These are phyloP conservation scores for Calvatia gigantea DNA, from an alignment of 768 basidiomycete species.

Conservation along the genomic window DNA sequence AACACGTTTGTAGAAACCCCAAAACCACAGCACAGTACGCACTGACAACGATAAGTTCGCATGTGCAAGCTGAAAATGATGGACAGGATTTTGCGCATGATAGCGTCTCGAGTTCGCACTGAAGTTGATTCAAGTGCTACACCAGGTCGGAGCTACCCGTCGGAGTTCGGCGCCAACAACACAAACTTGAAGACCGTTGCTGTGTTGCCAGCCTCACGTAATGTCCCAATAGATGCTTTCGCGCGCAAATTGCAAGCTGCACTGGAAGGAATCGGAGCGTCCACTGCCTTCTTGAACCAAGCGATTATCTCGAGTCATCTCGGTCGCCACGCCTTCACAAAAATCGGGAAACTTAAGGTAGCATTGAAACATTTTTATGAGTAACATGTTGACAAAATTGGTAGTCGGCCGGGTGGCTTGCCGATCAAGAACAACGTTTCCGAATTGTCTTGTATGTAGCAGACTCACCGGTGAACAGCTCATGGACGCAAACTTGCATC, in stretches of 20 bases:
- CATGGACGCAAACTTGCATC: conserved; percentile 98
- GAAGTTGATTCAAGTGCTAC: conserved; percentile 67
- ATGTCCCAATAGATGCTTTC: conserved; percentile 87
- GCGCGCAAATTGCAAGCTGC: conserved; percentile 85
- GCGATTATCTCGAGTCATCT: conserved; percentile 89
- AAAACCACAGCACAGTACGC: conserved; percentile 79
- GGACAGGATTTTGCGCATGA: conserved; percentile 72
- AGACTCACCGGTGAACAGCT: conserved; percentile 90
- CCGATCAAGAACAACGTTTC: conserved; percentile 92
- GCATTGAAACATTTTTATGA: conserved; percentile 18
- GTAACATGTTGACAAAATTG: neutral
- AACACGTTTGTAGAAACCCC: conserved; percentile 53
- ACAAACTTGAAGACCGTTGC: conserved; percentile 92
- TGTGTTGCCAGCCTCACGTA: conserved; percentile 81
- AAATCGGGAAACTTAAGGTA: conserved; percentile 96
- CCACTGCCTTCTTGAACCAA: conserved; percentile 91
- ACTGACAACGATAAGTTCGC: neutral
- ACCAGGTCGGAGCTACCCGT: conserved; percentile 46
- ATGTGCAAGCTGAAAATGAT: neutral
- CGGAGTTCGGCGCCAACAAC: conserved; percentile 74
- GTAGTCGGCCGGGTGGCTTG: conserved; percentile 74
- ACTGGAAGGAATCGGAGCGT: conserved; percentile 89
- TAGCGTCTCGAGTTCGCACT: conserved; percentile 86
- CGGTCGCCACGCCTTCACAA: conserved; percentile 91
- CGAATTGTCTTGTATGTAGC: conserved; percentile 94